Evolutionary conservation across 2,329 filamentous ascomycete species (phyloP), one percentile per base, ranked within the genome.

Genomic region (Clonostachys rosea): DNA sequence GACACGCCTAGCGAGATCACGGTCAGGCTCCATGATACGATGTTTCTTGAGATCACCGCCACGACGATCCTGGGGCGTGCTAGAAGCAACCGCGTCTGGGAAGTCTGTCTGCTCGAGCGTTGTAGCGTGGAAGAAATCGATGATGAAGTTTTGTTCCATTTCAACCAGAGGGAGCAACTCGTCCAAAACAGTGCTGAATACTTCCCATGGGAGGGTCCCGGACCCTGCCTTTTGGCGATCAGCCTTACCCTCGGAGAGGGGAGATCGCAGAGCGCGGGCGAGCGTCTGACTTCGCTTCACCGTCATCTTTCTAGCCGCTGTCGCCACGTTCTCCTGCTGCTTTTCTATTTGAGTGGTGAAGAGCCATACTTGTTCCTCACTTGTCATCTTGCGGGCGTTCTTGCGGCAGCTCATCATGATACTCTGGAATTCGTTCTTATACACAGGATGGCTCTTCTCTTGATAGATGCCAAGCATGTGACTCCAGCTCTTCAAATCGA

Each of bases 91-190:
- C 4, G 86, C 79, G 54, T 97, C 94, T 2, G 87, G 78, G 60
- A 96, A 97, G 60, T 96, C 91, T 14, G 80, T 69, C 35, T 83
- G 85, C 57, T 91, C 86, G 30, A 92, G 75, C 3, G 90, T 95
- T n/a, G 87, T 89, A 24, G 94, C 83, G 57, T 97, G 92, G 77
- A 97, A 97, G 65, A 96, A 94, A 56, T 95, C 90, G n/a, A 96
- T 84, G 43, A 96, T 76, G 61, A 97, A 99, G 62, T 96, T 97
- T 64, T 99, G 92, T 67, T 99, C 94, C 64, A 92, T 91, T 56
- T 90, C 85, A 49, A 96, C 84, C 47, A 95, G 76, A 6, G 87
- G 89, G 41, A 91, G 71, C 53, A 94, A 81, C 58, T 96, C 90
- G 48, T 94, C 87, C 51, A 96, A 69, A 12, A 89, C 83, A 36